Conservation (phyloP, 495 filamentous ascomycete genomes). For the Penicillium macrosclerotiorum region DNA sequence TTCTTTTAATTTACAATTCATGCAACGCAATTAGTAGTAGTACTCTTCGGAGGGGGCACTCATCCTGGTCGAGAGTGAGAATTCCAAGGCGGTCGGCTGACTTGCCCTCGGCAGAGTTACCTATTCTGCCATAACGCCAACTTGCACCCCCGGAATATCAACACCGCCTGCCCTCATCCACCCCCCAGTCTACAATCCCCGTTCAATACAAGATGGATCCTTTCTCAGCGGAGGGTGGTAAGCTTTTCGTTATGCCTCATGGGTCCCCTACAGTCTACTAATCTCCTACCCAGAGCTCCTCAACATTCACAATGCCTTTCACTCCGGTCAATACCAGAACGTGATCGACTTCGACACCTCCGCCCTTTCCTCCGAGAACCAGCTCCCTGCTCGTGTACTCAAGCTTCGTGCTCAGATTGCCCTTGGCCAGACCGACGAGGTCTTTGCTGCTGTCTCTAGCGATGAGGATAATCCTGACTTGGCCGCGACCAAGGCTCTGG, state of each 20-base stretch:
- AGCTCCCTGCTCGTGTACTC: slow-evolving; percentile 73
- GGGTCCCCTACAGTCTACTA: slow-evolving; percentile 1
- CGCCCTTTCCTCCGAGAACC: slow-evolving; percentile 72
- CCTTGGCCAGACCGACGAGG: slow-evolving; percentile 70
- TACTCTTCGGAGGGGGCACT: too few species aligned
- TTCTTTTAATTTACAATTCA: neutral
- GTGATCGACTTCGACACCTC: slow-evolving; percentile 80
- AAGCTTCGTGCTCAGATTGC: slow-evolving; percentile 79
- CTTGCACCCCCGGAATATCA: slow-evolving; percentile 22
- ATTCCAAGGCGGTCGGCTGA: slow-evolving; percentile 26
- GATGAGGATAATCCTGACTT: slow-evolving; percentile 68
- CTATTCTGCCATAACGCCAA: slow-evolving; percentile 20
- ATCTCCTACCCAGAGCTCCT: slow-evolving; percentile 67
- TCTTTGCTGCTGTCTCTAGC: slow-evolving; percentile 62
- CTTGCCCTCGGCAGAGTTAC: slow-evolving; percentile 26
- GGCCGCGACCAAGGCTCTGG: slow-evolving; percentile 72
- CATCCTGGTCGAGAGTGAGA: neutral
- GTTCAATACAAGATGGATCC: slow-evolving; percentile 70
- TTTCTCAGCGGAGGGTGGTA: slow-evolving; percentile 87
- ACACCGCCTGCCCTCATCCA: slow-evolving; percentile 20
- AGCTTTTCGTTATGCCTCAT: slow-evolving; percentile 5
- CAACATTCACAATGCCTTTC: slow-evolving; percentile 93
- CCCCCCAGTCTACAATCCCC: slow-evolving; percentile 12
- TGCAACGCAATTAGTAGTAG: neutral
- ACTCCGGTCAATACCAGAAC: slow-evolving; percentile 82